Conservation (phyloP, 805 yeast species). For the Vanderwaltozyma verrucispora region DNA sequence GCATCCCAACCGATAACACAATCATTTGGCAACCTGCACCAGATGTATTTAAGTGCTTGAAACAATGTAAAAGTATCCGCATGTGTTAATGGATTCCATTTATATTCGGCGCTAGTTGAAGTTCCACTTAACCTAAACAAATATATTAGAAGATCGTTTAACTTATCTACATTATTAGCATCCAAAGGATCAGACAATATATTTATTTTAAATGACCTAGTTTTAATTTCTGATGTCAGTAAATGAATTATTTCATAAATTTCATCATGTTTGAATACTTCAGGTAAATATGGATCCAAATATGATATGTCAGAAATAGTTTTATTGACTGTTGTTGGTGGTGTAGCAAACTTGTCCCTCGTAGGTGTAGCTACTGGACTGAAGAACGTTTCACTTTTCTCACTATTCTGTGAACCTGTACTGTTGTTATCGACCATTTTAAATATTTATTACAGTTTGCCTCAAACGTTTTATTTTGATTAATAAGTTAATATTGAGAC, state of each 20-base stretch:
- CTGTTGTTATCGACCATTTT: too few relatives aligned
- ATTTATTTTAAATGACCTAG: constrained; percentile 18
- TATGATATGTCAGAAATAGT: background rate
- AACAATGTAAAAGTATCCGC: constrained; percentile 62
- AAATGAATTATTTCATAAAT: constrained; percentile 56
- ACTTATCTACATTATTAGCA: background rate
- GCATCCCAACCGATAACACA: constrained; percentile 82
- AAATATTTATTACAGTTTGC: too few relatives aligned
- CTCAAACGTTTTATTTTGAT: too few relatives aligned
- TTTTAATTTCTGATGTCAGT: constrained; percentile 46
- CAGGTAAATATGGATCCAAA: background rate
- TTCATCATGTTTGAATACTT: constrained; percentile 50
- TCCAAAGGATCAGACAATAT: background rate
- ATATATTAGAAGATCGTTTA: background rate
- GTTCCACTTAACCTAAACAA: background rate
- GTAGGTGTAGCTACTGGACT: background rate
- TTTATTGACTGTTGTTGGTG: background rate
- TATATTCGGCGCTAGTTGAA: background rate
- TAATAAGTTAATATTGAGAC: too few relatives aligned
- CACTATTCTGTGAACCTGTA: background rate
- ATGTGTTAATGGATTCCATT: constrained; percentile 22
- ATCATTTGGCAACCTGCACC: constrained; percentile 75
- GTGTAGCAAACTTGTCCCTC: background rate
- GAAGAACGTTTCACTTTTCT: too few relatives aligned
- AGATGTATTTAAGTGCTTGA: constrained; percentile 66